Conservation (phyloP, 495 filamentous ascomycete genomes). For the Aspergillus ellipticus region DNA sequence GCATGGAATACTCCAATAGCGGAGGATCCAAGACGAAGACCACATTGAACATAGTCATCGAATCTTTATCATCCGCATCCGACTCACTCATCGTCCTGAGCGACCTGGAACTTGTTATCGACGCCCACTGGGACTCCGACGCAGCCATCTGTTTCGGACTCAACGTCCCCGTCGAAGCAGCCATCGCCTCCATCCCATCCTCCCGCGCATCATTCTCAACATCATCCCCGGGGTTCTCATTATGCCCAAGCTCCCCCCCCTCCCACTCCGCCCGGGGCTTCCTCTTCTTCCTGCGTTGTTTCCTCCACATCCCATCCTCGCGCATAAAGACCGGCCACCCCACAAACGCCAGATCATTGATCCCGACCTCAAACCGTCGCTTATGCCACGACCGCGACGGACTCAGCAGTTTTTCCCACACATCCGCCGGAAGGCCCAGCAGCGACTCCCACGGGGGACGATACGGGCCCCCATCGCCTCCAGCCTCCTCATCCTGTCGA, state of each 20-base stretch:
- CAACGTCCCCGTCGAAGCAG: slow-evolving; percentile 35
- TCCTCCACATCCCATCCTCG: slow-evolving; percentile 84
- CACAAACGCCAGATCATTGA: slow-evolving; percentile 81
- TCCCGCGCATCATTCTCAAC: slow-evolving; percentile 35
- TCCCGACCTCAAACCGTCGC: slow-evolving; percentile 76
- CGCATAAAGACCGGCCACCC: slow-evolving; percentile 85
- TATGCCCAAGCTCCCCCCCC: slow-evolving; percentile 39
- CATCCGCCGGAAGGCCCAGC: slow-evolving; percentile 68
- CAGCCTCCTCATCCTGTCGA: slow-evolving; percentile 52
- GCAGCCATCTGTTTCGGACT: slow-evolving; percentile 23
- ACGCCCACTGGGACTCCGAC: slow-evolving; percentile 33
- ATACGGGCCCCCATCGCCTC: slow-evolving; percentile 22
- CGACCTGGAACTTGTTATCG: slow-evolving; percentile 38
- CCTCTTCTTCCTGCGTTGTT: slow-evolving; percentile 60
- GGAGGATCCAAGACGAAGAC: slow-evolving; percentile 86
- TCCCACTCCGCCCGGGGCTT: slow-evolving; percentile 35
- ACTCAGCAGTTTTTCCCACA: slow-evolving; percentile 79
- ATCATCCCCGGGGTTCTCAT: slow-evolving; percentile 40
- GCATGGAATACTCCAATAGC: slow-evolving; percentile 66
- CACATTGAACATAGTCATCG: slow-evolving; percentile 96
- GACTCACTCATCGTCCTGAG: slow-evolving; percentile 29
- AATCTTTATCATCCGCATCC: slow-evolving; percentile 53
- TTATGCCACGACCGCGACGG: slow-evolving; percentile 80
- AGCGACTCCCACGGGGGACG: slow-evolving; percentile 74
- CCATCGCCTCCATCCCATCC: slow-evolving; percentile 17